Evolutionary conservation across 345 rosid species (phyloP), one percentile per base, ranked within the genome.

Genomic region (Nephelium lappaceum): DNA sequence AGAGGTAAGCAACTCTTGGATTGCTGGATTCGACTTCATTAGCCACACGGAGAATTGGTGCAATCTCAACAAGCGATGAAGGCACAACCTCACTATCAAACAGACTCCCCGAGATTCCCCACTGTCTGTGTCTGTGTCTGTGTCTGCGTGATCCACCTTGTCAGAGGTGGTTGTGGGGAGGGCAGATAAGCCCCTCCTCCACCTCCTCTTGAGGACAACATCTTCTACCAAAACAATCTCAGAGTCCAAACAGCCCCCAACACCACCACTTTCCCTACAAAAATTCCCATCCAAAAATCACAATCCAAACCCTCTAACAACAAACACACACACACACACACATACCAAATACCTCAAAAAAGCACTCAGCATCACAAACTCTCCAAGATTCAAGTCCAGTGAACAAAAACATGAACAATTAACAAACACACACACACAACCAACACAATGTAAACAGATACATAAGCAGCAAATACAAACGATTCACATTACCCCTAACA

Each of bases 31-130:
- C 99, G 42, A 94, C 98, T 80, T 97, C 99, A 91, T 97, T 97
- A 72, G 99, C 99, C 82, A 97, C 99, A 81, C 99, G 98, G 66
- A 97, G 98, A 90, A 97, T 94, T 8, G 98, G 98, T 0, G 98
- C 99, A 76, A 97, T 94, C 86, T 93, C 96, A 66, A 88, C 86
- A 74, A 97, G 93, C 3, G 98, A 89, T 21, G 99, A 94, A 1
- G 99, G 99, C 81, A 97, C 98, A 18, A 94, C 93, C 87, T 97
- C 99, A 82, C 99, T 97, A 71, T 97, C 97, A 78, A 97, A 93
- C 67, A 16, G 88, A 45, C 84, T 97, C 99, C 23, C 98, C 98
- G 0, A 94, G 91, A 84, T 89, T 91, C 68, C 99, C 98, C 0
- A 89, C 95, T 2, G 98, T 97, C 88, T 97, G 99, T 5, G 99